These are phyloP conservation scores for Fusarium palustre DNA, from an alignment of 2,329 filamentous ascomycete species.

Conservation along the genomic window DNA sequence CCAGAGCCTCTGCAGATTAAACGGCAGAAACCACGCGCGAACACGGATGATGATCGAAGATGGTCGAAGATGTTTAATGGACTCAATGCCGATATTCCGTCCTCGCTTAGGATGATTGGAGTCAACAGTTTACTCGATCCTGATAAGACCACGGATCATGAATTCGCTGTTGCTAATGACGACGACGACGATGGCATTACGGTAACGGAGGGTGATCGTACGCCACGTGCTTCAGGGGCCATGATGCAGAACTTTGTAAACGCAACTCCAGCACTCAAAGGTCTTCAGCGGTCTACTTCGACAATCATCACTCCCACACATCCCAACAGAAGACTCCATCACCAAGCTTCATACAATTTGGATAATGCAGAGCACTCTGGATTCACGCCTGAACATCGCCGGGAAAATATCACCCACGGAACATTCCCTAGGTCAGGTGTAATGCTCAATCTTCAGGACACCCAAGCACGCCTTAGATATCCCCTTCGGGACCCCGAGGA, in stretches of 20 bases:
- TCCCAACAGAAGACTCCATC: constrained; percentile 16
- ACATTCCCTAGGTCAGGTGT: constrained; percentile 22
- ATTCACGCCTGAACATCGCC: constrained; percentile 38
- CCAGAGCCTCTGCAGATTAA: constrained; percentile 45
- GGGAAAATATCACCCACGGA: background rate
- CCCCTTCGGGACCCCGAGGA: constrained; percentile 2
- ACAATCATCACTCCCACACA: constrained; percentile 40
- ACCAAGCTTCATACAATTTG: constrained; percentile 27
- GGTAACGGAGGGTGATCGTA: constrained; percentile 11
- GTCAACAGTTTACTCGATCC: background rate
- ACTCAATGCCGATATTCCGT: constrained; percentile 10
- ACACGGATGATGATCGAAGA: constrained; percentile 13
- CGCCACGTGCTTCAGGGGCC: constrained; percentile 3
- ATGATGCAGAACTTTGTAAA: constrained; percentile 2
- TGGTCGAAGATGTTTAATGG: constrained; percentile 33
- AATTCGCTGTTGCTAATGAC: background rate
- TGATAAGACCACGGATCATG: background rate
- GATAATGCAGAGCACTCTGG: constrained; percentile 33
- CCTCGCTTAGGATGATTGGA: constrained; percentile 12
- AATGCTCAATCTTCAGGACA: constrained; percentile 33
- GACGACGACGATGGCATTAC: background rate
- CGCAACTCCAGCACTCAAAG: constrained; percentile 2
- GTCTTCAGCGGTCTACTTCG: constrained; percentile 31
- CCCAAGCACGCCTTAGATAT: constrained; percentile 24
- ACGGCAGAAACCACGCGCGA: constrained; percentile 12